Evolutionary conservation across 2,329 filamentous ascomycete species (phyloP), one percentile per base, ranked within the genome.

Genomic region (Leptographium galeiforme): DNA sequence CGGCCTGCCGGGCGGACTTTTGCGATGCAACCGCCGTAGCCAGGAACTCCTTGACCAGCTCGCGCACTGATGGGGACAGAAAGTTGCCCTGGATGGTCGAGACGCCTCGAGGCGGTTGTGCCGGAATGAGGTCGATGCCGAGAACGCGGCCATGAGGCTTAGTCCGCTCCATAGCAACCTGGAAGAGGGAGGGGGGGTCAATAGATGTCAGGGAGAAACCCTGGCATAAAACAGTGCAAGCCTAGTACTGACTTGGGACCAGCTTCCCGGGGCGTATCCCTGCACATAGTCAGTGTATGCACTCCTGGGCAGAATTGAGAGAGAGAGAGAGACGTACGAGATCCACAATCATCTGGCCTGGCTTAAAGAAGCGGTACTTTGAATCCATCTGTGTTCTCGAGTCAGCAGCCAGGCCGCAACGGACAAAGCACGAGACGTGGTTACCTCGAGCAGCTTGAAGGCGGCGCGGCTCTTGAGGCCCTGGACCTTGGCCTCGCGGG

Each of bases 1-100:
- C 57, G 4, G 48, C 54, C 49, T 53, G 51, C 25, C 34, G 34
- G 34, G 34, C 34, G 34, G 34, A 8, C 18, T 43, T 38, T 12
- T n/a, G 32, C 39, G 2, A 8, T 2, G 18, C 11, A 8, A 40
- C 45, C 30, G 47, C 6, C n/a, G 40, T 18, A 7, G 75, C 69
- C 43, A 98, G 78, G 63, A 90, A 93, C 6, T 81, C 75, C 65
- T 85, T 84, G 41, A 95, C 83, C 66, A 91, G 79, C 25, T 73
- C 76, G 66, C 86, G 86, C n/a, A 96, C 83, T 2, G 70, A 68
- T 0, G 81, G 76, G 7, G 83, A 85, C 43, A 97, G 73, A 60
- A 98, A 97, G 66, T 98, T 87, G 48, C 94, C 93, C 68, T 98
- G 93, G 54, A 98, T 89, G 2, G 89, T 89, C 33, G 87, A 90